phyloP scores from a whole-genome alignment of 2,329 filamentous ascomycete genomes.

The Pseudocercospora fijiensis region DNA sequence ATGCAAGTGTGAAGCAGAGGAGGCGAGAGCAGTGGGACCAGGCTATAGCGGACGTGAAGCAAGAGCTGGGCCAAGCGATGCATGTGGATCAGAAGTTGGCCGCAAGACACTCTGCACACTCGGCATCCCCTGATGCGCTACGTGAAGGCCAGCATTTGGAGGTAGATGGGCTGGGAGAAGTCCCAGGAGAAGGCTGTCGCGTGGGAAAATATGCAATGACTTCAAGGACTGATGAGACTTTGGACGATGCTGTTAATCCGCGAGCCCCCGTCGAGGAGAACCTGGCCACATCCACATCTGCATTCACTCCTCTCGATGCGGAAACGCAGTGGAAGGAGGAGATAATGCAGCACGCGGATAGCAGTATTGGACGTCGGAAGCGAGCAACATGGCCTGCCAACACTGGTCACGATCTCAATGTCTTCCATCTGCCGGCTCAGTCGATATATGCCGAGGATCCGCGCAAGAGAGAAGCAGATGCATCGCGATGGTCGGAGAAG shows the following conservation, averaged over 20 bases:
- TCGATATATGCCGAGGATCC: constrained; percentile 46
- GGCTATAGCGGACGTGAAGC: constrained; percentile 57
- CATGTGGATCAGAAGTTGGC: constrained; percentile 10
- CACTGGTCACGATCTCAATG: constrained; percentile 36
- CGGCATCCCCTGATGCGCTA: neutral
- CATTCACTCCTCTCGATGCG: neutral
- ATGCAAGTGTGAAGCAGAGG: constrained; percentile 59
- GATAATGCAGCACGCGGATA: constrained; percentile 25
- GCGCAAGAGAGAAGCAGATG: constrained; percentile 35
- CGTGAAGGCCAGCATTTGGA: neutral
- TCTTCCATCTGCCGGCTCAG: constrained; percentile 42
- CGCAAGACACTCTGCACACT: neutral
- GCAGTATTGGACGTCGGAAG: constrained; percentile 8
- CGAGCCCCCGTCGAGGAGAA: neutral
- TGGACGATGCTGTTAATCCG: neutral
- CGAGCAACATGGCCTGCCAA: constrained; percentile 41
- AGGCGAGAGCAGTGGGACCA: constrained; percentile 61
- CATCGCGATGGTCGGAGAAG: constrained; percentile 42
- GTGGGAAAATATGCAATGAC: neutral
- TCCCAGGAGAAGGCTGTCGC: neutral
- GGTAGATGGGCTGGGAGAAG: neutral
- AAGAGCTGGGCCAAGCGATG: constrained; percentile 43
- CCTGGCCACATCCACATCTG: neutral
- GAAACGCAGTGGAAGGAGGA: constrained; percentile 22
- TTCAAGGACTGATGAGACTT: neutral